phyloP scores from a whole-genome alignment of 164 flowering plant genomes.

The Cinnamomum micranthum region DNA sequence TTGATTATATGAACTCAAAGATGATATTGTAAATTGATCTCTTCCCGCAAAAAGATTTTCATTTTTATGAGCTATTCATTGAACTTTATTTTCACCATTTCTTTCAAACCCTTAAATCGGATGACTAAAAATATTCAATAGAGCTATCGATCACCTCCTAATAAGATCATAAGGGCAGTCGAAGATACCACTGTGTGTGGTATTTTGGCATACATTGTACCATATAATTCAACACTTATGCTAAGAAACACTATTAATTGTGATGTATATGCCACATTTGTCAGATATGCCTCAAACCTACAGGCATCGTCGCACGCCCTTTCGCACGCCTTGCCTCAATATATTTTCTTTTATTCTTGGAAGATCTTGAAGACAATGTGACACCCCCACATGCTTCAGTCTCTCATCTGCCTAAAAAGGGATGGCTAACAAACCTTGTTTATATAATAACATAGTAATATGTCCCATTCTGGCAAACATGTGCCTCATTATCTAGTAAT shows the following conservation, averaged over 20 bases:
- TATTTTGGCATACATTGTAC: too few relatives aligned
- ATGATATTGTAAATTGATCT: too few relatives aligned
- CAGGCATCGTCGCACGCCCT: neutral
- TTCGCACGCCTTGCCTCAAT: neutral
- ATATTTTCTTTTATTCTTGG: neutral
- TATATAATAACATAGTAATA: slow-evolving; percentile 9
- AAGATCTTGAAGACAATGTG: slow-evolving; percentile 2
- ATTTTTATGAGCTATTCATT: too few relatives aligned
- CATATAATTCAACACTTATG: neutral
- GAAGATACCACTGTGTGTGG: too few relatives aligned
- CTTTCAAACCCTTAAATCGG: too few relatives aligned
- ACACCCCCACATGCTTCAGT: slow-evolving; percentile 15
- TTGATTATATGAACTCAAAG: too few relatives aligned
- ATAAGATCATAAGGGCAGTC: too few relatives aligned
- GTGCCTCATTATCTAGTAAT: slow-evolving; percentile 10
- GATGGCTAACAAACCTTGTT: slow-evolving; percentile 7
- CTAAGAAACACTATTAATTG: neutral
- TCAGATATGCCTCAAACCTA: neutral
- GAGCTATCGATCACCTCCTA: too few relatives aligned
- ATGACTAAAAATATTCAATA: too few relatives aligned
- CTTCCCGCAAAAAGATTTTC: too few relatives aligned
- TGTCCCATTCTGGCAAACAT: slow-evolving; percentile 8
- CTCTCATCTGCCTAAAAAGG: slow-evolving; percentile 10
- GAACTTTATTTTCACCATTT: too few relatives aligned
- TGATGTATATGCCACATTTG: neutral